Conservation (phyloP, 768 basidiomycete species). For the Xerocomus potaroensis region DNA sequence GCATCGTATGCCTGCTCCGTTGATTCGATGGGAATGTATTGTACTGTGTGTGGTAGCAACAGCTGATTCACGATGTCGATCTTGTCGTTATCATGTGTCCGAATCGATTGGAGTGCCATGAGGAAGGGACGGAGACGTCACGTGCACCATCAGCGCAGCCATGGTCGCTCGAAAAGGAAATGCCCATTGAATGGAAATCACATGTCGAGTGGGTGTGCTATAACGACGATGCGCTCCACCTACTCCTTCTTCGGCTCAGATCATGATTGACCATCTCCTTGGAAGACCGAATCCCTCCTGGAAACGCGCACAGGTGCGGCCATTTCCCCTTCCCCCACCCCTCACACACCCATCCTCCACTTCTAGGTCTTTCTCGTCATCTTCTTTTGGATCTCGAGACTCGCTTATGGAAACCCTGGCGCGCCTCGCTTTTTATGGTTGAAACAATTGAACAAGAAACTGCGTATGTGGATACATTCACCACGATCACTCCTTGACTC, state of each 20-base stretch:
- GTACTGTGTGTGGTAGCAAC: slow-evolving; percentile 71
- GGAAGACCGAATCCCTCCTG: slow-evolving; percentile 87
- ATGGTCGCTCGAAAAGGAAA: slow-evolving; percentile 18
- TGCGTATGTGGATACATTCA: slow-evolving; percentile 43
- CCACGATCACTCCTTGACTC: not conserved
- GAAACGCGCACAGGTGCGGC: slow-evolving; percentile 75
- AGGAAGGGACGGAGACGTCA: not conserved
- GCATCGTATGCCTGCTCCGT: slow-evolving; percentile 87
- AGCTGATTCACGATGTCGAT: slow-evolving; percentile 93
- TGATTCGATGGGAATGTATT: slow-evolving; percentile 61
- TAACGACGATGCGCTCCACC: not conserved
- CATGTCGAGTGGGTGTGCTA: slow-evolving; percentile 21
- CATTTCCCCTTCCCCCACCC: not conserved
- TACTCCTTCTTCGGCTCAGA: slow-evolving; percentile 6
- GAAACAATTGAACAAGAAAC: slow-evolving; percentile 48
- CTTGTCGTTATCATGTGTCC: slow-evolving; percentile 37
- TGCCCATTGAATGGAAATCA: slow-evolving; percentile 22
- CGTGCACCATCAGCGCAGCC: slow-evolving; percentile 6
- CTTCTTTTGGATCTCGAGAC: slow-evolving; percentile 86
- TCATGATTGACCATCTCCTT: slow-evolving; percentile 91
- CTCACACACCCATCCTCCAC: slow-evolving; percentile 1
- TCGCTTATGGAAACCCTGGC: slow-evolving; percentile 56
- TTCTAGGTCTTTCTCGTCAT: slow-evolving; percentile 83
- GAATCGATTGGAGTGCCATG: slow-evolving; percentile 39
- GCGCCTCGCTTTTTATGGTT: slow-evolving; percentile 70